These are phyloP conservation scores for Magnolia changhungtana DNA, from an alignment of 164 flowering plant species.

Conservation along the genomic window DNA sequence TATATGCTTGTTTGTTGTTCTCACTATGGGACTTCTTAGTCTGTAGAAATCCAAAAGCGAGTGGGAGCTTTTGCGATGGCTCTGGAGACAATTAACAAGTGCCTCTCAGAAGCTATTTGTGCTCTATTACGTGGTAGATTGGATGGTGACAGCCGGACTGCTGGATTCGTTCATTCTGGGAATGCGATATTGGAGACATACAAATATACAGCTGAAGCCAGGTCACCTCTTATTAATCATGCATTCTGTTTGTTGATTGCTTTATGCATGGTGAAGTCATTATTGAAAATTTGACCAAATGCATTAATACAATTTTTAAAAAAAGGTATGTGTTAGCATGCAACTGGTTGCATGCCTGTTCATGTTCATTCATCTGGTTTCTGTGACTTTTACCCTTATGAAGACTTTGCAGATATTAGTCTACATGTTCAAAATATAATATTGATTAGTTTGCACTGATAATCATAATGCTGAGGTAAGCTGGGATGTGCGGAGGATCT, in stretches of 20 bases:
- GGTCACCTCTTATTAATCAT: constrained; percentile 33
- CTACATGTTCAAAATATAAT: no score
- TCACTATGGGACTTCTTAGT: constrained; percentile 35
- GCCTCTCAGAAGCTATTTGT: constrained; percentile 89
- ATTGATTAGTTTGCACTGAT: background rate
- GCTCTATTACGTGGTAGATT: constrained; percentile 78
- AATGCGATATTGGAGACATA: constrained; percentile 75
- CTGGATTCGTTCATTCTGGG: constrained; percentile 82
- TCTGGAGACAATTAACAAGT: constrained; percentile 86
- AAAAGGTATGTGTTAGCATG: background rate
- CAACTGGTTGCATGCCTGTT: background rate
- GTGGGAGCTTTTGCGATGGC: constrained; percentile 91
- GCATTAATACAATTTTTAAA: background rate
- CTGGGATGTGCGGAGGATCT: no score
- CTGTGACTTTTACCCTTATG: background rate
- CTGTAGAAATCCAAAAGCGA: constrained; percentile 86
- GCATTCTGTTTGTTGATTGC: background rate
- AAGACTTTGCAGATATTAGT: background rate
- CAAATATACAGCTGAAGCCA: constrained; percentile 71
- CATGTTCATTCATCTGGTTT: background rate
- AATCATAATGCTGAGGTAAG: background rate
- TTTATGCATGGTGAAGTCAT: background rate
- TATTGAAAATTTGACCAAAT: background rate
- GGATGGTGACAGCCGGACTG: constrained; percentile 90
- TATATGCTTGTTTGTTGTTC: background rate